Percentiles rank a stretch among this genome's conserved stretches.
Evolutionary conservation across 371 early-diverging fungal genomes (phyloP).

Genomic region (Dinochytrium kinnereticum): DNA sequence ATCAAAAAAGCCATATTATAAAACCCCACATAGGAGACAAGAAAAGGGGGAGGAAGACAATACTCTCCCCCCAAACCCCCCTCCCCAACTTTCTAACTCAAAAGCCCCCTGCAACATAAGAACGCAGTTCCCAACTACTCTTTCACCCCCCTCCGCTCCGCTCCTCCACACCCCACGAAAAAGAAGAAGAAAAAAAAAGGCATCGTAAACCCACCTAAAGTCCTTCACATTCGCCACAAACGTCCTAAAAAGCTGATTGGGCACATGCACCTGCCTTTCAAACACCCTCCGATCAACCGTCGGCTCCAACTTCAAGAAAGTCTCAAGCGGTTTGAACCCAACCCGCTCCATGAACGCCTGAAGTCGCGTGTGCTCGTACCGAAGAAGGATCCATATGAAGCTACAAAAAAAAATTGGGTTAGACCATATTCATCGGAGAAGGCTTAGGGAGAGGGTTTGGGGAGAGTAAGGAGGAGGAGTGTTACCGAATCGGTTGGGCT

Average conservation of each 20-base stretch:
- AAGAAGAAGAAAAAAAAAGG: neutral
- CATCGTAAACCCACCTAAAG: too few relatives aligned
- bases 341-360: constrained; percentile 18
- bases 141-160: neutral
- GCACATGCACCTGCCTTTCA: constrained; percentile 1
- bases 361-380: constrained; percentile 25
- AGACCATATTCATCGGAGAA: too few relatives aligned
- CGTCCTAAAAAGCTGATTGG: neutral
- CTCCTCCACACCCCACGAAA: neutral
- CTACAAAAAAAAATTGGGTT: too few relatives aligned
- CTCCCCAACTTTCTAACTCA: too few relatives aligned
- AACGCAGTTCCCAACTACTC: neutral
- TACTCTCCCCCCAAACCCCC: too few relatives aligned
- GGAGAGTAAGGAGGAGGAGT: neutral
- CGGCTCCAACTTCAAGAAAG: constrained; percentile 16
- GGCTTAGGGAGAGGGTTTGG: neutral
- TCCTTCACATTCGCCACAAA: neutral
- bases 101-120: too few relatives aligned
- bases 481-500: neutral
- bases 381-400: constrained; percentile 11
- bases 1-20: too few relatives aligned
- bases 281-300: constrained; percentile 10
- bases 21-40: too few relatives aligned
- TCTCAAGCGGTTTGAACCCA: constrained; percentile 24
- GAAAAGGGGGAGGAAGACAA: too few relatives aligned